Base-by-base conservation (phyloP, 441 rosid species). In the Populus hybrid region DNA sequence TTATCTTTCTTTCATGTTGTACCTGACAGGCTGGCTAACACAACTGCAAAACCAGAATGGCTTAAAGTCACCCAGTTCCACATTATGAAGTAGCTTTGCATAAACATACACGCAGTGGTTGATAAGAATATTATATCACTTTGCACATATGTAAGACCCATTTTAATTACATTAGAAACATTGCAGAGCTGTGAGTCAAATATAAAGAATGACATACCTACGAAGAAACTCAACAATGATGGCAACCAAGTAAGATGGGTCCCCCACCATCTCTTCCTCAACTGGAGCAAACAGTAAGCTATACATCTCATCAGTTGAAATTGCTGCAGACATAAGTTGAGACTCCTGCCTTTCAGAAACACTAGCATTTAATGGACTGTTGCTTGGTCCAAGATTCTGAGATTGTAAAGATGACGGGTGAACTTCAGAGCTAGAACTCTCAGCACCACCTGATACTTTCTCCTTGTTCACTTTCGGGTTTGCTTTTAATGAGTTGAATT, bases 241-340 rank as follows among this genome's bases (percentile, higher is more conserved):
- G 65, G 95, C 81, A 81, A 94, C 88, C 69, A 96, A 85, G 89
- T 94, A 96, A 16, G 93, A 93, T 28, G 95, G 89, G 83, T 94
- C 98, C 73, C 91, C 98, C 34, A 80, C 88, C 91, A 94, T 89
- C 87, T 86, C 91, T 80, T 93, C 98, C 85, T 93, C 98, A 72
- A 89, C 89, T 78, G 93, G 89, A 81, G 94, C 89, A 88, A 96
- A 96, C 77, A 96, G 92, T 77, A 85, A 89, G 83, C 83, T 89
- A 81, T 90, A 94, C 90, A 96, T 86, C 88, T 94, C 99, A 86
- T 94, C 96, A 40, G 98, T 94, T 79, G 99, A 93, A 82, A 94
- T 88, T 35, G 90, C 94, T 72, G 99, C 88, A n/a, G 98, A 91
- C 30, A 87, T 76, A 74, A 92, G 89, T 75, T 90, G 98, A 61